Evolutionary conservation across 371 early-diverging fungal species (phyloP), one percentile per base, ranked within the genome.

Genomic region (Blastocladiella emersonii): DNA sequence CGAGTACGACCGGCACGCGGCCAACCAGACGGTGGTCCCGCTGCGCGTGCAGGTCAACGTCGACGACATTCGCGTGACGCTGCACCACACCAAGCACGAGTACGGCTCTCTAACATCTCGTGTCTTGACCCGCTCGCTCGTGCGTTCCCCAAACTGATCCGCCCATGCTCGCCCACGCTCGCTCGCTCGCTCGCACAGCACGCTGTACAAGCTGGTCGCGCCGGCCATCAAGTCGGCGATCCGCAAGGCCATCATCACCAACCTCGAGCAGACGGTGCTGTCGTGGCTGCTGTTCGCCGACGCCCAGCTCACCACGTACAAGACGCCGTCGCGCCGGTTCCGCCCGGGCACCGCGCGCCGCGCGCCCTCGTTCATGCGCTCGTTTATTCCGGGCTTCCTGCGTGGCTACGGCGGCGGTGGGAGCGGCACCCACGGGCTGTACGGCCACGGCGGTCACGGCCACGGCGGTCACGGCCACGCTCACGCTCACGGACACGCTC

Each of bases 71-170:
- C 55, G 66, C 25, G 30, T 73, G 30, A 8, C 64, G 13, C 51
- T 71, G 30, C 67, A 67, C 32, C 49, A 65, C 45, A 56, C 71
- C 7, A 61, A 63, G 36, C 62, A 67, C 62, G 71, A 73, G 71
- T 73, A 61, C 13, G 66, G 21, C 10, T 35, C 0, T 7, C 6
- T 51, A 2, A 2, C 10, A 3, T 23, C 6, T 63, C 17, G 10
- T 3, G 4, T 63, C 4, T 15, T 60, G 43, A 45, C 19, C 17
- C 61, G 34, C 21, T 27, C 17, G 21, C 13, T 32, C n/a, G 3
- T 17, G 19, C 13, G 21, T 13, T 44, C 3, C 12, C 8, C 37
- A 37, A 37, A 6, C 37, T 2, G 41, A 15, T 41, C 15, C 10
- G 2, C 8, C 17, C 8, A 1, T 17, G 41, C 10, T 41, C 10